Evolutionary conservation across 2,329 filamentous ascomycete genomes (phyloP).

Genomic region (Pyrenochaeta sp.): DNA sequence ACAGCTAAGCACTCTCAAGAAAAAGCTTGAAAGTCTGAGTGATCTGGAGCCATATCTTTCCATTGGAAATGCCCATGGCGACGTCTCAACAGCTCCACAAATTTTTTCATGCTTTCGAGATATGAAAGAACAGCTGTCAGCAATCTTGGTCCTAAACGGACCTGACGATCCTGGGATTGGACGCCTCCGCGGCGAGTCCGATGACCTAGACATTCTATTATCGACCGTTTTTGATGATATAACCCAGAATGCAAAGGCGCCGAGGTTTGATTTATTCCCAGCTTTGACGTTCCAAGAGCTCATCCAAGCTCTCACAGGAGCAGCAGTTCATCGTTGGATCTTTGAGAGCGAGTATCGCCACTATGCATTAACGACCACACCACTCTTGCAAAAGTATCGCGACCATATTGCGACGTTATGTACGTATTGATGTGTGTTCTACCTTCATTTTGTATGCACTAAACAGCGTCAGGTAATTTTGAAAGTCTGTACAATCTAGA

Average conservation of each 20-base stretch:
- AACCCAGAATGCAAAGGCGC: neutral
- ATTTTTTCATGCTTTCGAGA: neutral
- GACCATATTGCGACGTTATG: neutral
- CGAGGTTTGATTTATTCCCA: no score
- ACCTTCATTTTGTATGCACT: neutral
- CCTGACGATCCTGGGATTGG: neutral
- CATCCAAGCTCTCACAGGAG: slow-evolving; percentile 10
- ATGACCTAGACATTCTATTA: neutral
- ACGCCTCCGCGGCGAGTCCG: neutral
- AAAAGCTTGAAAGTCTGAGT: neutral
- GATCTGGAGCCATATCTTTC: neutral
- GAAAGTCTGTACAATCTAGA: slow-evolving; percentile 4
- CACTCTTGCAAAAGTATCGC: slow-evolving; percentile 12
- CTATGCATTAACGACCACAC: slow-evolving; percentile 3
- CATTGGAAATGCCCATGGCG: neutral
- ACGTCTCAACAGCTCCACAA: neutral
- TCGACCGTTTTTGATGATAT: neutral
- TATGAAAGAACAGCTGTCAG: neutral
- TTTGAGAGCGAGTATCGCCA: slow-evolving; percentile 1
- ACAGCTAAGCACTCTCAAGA: neutral
- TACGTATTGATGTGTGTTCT: no score
- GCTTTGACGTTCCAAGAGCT: neutral
- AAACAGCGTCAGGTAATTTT: neutral
- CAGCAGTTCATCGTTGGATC: slow-evolving; percentile 9
- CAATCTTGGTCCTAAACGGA: neutral